Evolutionary conservation across 495 filamentous ascomycete species (phyloP), one percentile per base, ranked within the genome.

Genomic region (Bathelium albidoporum): DNA sequence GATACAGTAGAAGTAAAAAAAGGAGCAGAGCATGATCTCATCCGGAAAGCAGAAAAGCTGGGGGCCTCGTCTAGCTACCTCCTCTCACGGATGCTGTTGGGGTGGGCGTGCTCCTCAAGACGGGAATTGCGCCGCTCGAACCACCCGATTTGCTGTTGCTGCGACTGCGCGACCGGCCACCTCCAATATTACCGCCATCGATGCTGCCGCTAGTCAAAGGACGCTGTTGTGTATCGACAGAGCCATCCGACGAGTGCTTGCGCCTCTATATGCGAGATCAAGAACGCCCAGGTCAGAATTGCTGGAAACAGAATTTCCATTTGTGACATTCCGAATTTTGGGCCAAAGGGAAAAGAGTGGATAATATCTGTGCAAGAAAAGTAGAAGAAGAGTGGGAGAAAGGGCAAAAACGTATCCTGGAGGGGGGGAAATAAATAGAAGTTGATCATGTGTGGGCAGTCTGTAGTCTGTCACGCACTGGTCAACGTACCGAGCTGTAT

Each of bases 401-500:
- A 7, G 7, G 11, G 16, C 3, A 55, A 29, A 28, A 55, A 29
- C 26, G 49, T 28, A 10, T 10, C 29, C 24, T 29, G 5, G 12
- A 49, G 9, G 29, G 29, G 7, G 9, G 16, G 22, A 55, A 29
- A 55, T 55, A 55, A 11, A 55, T 29, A 55, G 5, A 16, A 9
- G 49, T 29, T 55, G 49, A 55, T 55, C 49, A 55, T 55, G 49
- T 29, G 49, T 55, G 49, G 49, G 49, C 49, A 55, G 49, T 55
- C 20, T 55, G 10, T 26, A 10, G 20, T 55, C 49, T 59, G 18
- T 29, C 59, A 63, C 36, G 43, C 60, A 61, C 45, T 65, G 72
- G 69, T 74, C 68, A 75, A 73, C 74, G 72, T 73, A 78, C 78
- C 74, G 71, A 73, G 64, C 69, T 74, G 59, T 73, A 73, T 41